Base-by-base conservation (phyloP, 345 rosid species). In the Salix caprea region DNA sequence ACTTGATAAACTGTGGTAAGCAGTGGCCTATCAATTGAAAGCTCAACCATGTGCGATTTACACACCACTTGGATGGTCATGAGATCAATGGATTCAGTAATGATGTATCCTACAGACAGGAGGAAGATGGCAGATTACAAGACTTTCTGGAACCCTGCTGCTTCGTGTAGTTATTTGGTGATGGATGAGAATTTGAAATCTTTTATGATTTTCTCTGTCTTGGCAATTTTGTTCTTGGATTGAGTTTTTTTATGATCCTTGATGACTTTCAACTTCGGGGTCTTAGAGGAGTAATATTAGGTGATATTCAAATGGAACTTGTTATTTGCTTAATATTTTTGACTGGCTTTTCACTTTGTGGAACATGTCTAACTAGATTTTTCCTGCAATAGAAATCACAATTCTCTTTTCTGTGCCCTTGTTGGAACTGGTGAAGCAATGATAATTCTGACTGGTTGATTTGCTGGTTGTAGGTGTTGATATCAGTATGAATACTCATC, bases 401-500 rank as follows among this genome's bases (percentile, higher is more conserved):
- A 72, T 19, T 21, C 13, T 66, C 56, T 58, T 28, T 52, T 28
- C 44, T 44, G 66, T 10, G 65, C 44, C n/a, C 15, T 32, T 78
- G 36, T 7, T 4, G 6, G 21, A 24, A 67, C 23, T 1, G 46
- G 21, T 8, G 11, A 60, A 54, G 36, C 26, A 50, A 16, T 24
- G 72, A 42, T 50, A 12, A 12, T 30, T 69, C 24, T 70, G 37
- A 70, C 73, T 32, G 13, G 18, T 62, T 77, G 12, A 18, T 62
- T 70, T 62, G 67, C 69, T 62, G 44, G 9, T 79, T 70, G 70
- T 62, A 96, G 98, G 99, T 82, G 98, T 96, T 67, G 99, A 96
- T 83, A 87, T 94, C 79, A 96, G 98, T 71, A 94, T 96, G 99
- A 96, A 96, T 62, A 96, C 99, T 28, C 99, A 94, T 87, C 84